phyloP scores from a whole-genome alignment of 1,284 basidiomycete species.

The Rhodotorula sp. region DNA sequence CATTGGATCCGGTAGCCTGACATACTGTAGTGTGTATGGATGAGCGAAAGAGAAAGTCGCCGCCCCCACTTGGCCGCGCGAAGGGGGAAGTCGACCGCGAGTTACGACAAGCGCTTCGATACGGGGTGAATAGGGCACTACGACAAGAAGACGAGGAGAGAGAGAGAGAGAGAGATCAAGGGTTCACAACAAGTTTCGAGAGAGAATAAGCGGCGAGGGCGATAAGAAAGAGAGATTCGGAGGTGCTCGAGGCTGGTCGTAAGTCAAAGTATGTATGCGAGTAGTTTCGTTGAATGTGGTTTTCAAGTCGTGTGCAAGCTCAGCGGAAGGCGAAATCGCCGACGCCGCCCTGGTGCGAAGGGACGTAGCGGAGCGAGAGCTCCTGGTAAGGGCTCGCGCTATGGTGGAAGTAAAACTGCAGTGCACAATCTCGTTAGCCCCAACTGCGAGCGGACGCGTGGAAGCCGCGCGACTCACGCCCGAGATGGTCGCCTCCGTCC shows the following conservation, averaged over 20 bases:
- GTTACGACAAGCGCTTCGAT: not conserved
- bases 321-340: constrained; percentile 24
- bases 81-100: no score
- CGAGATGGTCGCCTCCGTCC: constrained; percentile 30
- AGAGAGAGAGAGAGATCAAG: not conserved
- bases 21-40: not conserved
- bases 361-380: constrained; percentile 32
- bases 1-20: constrained; percentile 45
- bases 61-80: not conserved
- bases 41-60: not conserved
- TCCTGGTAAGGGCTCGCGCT: constrained; percentile 21
- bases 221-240: not conserved
- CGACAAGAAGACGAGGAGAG: no score
- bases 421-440: not conserved
- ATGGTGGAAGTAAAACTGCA: constrained; percentile 24
- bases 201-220: not conserved
- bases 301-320: not conserved
- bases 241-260: no score
- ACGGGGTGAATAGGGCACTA: no score
- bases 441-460: not conserved
- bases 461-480: constrained; percentile 3
- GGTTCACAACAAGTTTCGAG: no score
- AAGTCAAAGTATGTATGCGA: not conserved
- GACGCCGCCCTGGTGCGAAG: constrained; percentile 19
- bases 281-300: not conserved